A percentile compares a stretch with the other conserved stretches of the same genome.
Conservation (phyloP, 148 eudicot genomes). For the Fagopyrum esculentum region DNA sequence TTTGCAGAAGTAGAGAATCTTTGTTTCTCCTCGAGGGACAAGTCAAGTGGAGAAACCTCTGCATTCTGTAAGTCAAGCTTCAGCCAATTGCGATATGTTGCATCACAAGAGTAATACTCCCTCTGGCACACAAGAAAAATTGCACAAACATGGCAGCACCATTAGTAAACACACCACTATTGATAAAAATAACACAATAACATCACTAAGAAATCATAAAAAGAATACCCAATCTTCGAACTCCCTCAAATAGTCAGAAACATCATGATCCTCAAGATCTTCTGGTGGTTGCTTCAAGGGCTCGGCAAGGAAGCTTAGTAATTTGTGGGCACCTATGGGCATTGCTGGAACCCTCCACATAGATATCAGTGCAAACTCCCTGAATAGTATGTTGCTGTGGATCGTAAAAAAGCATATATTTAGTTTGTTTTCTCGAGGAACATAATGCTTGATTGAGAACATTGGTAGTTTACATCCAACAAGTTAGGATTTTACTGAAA, state of each 20-base stretch:
- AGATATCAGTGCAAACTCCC: constrained; percentile 92
- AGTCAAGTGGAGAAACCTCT: constrained; percentile 45
- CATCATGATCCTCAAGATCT: constrained; percentile 44
- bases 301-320: constrained; percentile 94
- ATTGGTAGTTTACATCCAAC: background rate
- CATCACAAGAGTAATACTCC: constrained; percentile 93
- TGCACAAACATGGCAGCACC: background rate
- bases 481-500: background rate
- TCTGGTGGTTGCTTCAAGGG: constrained; percentile 76
- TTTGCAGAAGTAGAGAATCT: constrained; percentile 56
- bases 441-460: background rate
- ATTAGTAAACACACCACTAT: constrained; percentile 1
- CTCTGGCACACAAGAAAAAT: constrained; percentile 33
- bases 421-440: constrained; percentile 13
- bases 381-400: constrained; percentile 72
- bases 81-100: constrained; percentile 93
- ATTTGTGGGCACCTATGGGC: constrained; percentile 84
- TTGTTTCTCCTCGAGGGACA: constrained; percentile 69
- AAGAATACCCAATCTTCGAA: constrained; percentile 85
- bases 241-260: constrained; percentile 69
- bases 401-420: constrained; percentile 7
- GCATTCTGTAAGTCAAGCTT: constrained; percentile 67
- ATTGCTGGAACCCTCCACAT: constrained; percentile 97
- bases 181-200: constrained; percentile 7
- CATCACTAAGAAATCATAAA: constrained; percentile 2